Base-by-base conservation (phyloP, 2,329 filamentous ascomycete genomes). In the Aspergillus arachidicola region DNA sequence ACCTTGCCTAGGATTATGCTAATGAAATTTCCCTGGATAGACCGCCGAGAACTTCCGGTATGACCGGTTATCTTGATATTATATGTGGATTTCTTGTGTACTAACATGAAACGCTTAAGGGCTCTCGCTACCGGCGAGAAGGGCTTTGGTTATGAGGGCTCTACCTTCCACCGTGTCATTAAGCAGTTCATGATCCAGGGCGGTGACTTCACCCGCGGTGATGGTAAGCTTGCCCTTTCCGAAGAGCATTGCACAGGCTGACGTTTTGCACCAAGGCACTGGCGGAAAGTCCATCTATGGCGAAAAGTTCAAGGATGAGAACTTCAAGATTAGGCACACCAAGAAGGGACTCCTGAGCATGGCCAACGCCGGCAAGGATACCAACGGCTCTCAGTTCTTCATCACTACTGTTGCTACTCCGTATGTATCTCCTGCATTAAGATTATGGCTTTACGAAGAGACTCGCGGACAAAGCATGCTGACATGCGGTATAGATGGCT, bases 111-210 rank as follows among this genome's bases (percentile, higher is more conserved):
- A 43, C 32, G 26, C 36, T 46, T 56, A 32, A 80, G 79, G 61
- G 86, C 86, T 75, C 79, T 90, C 62, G 86, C 86, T 67, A 90
- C 87, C 61, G 87, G 87, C 71, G 86, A 89, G 81, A 86, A 89
- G 79, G 87, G 87, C 72, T 89, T 85, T 71, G 87, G 87, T 51
- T 91, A 89, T 73, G 83, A 89, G 77, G 86, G 86, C 58, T 89
- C 87, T 46, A 82, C 80, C 66, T 90, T 91, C 84, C 88, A 91
- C 82, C 86, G 88, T 73, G 86, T 90, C 67, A 90, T 91, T 81
- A 87, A 88, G 79, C 76, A 86, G 65, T 90, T 90, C 79, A 90
- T 91, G 87, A 88, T 90, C 67, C 87, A 90, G 78, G 88, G 87
- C 72, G 88, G 87, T 76, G 87, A 90, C 75, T 89, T 90, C 78